Percentiles rank a stretch among this genome's conserved stretches.
phyloP scores from a whole-genome alignment of 2,329 filamentous ascomycete genomes.

The Fusarium goolgardi region DNA sequence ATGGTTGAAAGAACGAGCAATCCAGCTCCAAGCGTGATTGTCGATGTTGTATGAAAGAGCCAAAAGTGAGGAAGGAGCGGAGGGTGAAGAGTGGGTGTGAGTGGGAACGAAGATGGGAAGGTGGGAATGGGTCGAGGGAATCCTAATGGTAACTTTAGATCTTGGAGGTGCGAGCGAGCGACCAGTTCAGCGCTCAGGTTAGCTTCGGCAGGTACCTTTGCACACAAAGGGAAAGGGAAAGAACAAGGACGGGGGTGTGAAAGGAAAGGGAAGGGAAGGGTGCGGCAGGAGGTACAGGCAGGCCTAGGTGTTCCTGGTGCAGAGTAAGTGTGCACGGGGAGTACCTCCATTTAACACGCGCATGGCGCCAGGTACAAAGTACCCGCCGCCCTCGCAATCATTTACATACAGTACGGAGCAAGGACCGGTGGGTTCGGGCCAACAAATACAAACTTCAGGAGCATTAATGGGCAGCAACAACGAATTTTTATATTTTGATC shows the following conservation, averaged over 20 bases:
- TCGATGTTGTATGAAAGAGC: slow-evolving; percentile 39
- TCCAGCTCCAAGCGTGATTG: slow-evolving; percentile 29
- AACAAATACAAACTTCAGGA: slow-evolving; percentile 25
- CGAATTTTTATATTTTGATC: background rate
- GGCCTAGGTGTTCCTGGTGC: slow-evolving; percentile 36
- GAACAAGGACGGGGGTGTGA: slow-evolving; percentile 39
- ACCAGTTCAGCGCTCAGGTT: slow-evolving; percentile 12
- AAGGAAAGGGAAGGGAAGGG: slow-evolving; percentile 22
- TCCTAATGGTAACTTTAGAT: slow-evolving; percentile 47
- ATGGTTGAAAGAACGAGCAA: slow-evolving; percentile 36
- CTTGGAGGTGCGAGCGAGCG: slow-evolving; percentile 44
- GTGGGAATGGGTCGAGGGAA: slow-evolving; percentile 48
- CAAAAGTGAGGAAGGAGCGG: slow-evolving; percentile 44
- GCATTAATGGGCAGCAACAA: background rate
- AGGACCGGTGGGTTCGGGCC: slow-evolving; percentile 48
- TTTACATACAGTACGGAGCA: slow-evolving; percentile 24
- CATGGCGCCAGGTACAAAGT: slow-evolving; percentile 40
- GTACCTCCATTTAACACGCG: slow-evolving; percentile 39
- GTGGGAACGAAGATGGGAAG: slow-evolving; percentile 47
- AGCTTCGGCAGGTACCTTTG: slow-evolving; percentile 28
- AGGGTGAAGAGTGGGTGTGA: slow-evolving; percentile 42
- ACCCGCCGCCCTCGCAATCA: slow-evolving; percentile 29
- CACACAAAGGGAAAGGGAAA: slow-evolving; percentile 37
- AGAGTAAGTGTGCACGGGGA: slow-evolving; percentile 29
- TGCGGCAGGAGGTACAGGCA: slow-evolving; percentile 27